These are phyloP conservation scores for Bipolaris zeicola DNA, from an alignment of 2,329 filamentous ascomycete genomes.

Conservation along the genomic window DNA sequence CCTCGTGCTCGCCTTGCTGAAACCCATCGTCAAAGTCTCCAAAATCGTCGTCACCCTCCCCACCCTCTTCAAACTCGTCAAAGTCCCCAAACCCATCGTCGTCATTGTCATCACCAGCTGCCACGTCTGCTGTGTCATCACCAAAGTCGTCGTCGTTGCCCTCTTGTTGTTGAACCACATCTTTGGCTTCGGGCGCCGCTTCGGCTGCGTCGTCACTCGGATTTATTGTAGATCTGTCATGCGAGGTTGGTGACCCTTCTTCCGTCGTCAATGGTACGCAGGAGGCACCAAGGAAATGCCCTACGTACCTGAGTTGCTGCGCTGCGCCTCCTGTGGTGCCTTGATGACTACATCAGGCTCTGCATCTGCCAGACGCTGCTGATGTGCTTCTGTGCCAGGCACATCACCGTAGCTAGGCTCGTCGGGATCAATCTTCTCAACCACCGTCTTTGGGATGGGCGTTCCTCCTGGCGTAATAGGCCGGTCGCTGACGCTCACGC, in stretches of 20 bases:
- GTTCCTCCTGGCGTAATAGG: constrained; percentile 58
- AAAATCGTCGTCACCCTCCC: constrained; percentile 53
- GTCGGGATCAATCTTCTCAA: constrained; percentile 65
- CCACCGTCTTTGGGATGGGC: constrained; percentile 63
- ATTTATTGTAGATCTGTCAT: constrained; percentile 57
- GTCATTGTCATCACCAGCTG: neutral
- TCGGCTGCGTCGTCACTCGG: constrained; percentile 39
- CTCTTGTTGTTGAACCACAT: constrained; percentile 17
- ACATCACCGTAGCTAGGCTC: constrained; percentile 65
- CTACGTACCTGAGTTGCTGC: constrained; percentile 63
- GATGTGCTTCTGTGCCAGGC: constrained; percentile 64
- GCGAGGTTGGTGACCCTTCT: constrained; percentile 63
- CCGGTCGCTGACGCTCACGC: constrained; percentile 52
- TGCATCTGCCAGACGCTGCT: constrained; percentile 63
- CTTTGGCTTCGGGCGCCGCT: constrained; percentile 6
- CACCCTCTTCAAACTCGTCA: constrained; percentile 65
- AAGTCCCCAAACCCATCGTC: constrained; percentile 63
- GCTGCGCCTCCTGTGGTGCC: constrained; percentile 50
- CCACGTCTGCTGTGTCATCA: constrained; percentile 41
- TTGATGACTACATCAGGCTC: constrained; percentile 63
- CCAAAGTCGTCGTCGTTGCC: constrained; percentile 14
- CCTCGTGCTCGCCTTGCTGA: constrained; percentile 48
- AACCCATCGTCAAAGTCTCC: constrained; percentile 59
- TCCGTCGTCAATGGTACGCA: constrained; percentile 67
- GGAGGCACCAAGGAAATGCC: constrained; percentile 49